Evolutionary conservation across 176 grass and related monocot genomes (phyloP), one percentile per base, ranked within the genome.

Genomic region (Chrysopogon serrulatus): DNA sequence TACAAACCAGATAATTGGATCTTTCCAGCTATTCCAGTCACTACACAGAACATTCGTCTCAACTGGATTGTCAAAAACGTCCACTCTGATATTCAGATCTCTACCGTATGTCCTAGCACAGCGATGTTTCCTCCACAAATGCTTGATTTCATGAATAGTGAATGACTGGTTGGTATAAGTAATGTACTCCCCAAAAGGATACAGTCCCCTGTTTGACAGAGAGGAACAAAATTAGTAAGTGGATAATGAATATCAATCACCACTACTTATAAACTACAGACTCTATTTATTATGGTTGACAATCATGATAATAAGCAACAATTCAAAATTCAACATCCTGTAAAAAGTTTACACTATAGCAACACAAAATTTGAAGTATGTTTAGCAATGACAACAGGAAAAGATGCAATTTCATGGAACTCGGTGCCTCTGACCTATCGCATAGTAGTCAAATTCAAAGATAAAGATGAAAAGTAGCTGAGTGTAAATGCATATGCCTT

Each of bases 1-100:
- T 89, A n/a, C n/a, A n/a, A 86, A 98, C 96, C 91, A 93, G 82
- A 95, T 95, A 51, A 98, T 92, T 56, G 93, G 87, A 61, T 98
- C 93, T 65, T 87, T 95, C 96, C 96, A 98, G 32, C 18, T 67
- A 43, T 71, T 90, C 96, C 93, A 98, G 80, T 98, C 82, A 86
- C 89, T 92, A 40, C 96, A 98, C 30, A 98, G 77, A 49, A 95
- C 93, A 92, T 98, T 98, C 18, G 96, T 95, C 65, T 93, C 85
- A 1, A 21, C 45, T 26, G 93, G 93, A 82, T 92, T 89, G 49
- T 92, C 89, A 87, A 98, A 95, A 92, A 92, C 85, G 35, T 98
- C 96, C 18, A 89, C 85, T 77, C 91, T 92, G 71, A 95, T 76
- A 62, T 88, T 90, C 80, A 98, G 85, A 82, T 89, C 71, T 90